Percentiles rank a stretch among this genome's conserved stretches.
phyloP scores from a whole-genome alignment of 805 yeast species.

The Pichia deserticola region DNA sequence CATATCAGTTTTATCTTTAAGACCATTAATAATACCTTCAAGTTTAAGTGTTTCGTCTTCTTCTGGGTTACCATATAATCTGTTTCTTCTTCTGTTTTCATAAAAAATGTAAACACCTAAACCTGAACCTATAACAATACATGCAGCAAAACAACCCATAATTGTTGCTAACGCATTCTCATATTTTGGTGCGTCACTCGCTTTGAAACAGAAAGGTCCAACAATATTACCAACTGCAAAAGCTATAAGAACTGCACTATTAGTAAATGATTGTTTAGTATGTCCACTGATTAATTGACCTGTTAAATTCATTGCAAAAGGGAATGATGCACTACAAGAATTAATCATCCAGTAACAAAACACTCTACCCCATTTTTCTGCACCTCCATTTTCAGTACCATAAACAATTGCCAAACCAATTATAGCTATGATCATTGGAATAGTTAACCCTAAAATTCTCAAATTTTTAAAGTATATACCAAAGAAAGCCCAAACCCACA shows the following conservation, averaged over 20 bases:
- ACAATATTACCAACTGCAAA: conserved; percentile 43
- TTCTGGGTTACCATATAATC: conserved; percentile 20
- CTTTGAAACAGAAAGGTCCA: conserved; percentile 48
- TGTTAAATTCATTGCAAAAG: conserved; percentile 21
- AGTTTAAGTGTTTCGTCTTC: conserved; percentile 21
- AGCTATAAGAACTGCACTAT: conserved; percentile 36
- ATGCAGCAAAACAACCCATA: conserved; percentile 33
- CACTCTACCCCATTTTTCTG: conserved; percentile 25
- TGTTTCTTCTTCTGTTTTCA: conserved; percentile 38
- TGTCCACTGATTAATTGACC: conserved; percentile 40
- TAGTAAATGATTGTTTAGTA: conserved; percentile 43
- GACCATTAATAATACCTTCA: conserved; percentile 26
- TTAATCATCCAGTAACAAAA: conserved; percentile 30
- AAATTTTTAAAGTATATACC: conserved; percentile 11
- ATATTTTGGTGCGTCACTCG: conserved; percentile 38
- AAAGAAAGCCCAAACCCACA: conserved; percentile 15
- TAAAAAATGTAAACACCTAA: conserved; percentile 23
- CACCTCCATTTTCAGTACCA: conserved; percentile 13
- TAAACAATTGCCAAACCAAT: conserved; percentile 13
- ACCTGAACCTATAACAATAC: conserved; percentile 25
- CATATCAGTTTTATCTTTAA: conserved; percentile 26
- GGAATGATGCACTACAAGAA: conserved; percentile 28
- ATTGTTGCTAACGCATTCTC: conserved; percentile 32
- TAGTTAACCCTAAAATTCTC: conserved; percentile 29
- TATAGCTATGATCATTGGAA: conserved; percentile 39